phyloP scores from a whole-genome alignment of 352 stramenopile species.

The Phytophthora podocarpi region DNA sequence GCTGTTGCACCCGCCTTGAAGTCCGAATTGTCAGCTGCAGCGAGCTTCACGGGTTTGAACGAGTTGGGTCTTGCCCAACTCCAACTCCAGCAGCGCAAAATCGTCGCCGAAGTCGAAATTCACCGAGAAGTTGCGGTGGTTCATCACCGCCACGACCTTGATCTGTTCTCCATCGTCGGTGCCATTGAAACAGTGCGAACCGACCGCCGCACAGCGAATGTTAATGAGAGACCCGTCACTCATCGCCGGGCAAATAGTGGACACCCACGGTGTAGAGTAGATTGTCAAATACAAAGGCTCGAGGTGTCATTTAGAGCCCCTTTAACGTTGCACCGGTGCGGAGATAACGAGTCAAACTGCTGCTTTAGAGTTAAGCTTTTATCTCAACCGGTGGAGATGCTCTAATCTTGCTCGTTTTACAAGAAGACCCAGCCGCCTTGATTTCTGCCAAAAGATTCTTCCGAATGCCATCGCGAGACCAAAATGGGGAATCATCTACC shows the following conservation, averaged over 20 bases:
- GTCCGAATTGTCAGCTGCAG: conserved; percentile 12
- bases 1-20: not conserved
- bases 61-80: not conserved
- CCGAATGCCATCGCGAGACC: conserved; percentile 54
- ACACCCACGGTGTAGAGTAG: conserved; percentile 15
- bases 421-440: no score
- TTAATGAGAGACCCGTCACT: conserved; percentile 8
- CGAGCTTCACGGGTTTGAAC: conserved; percentile 3
- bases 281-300: no score
- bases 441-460: conserved; percentile 62
- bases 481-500: conserved; percentile 52
- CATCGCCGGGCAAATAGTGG: not conserved
- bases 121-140: conserved; percentile 7
- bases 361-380: no score
- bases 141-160: conserved; percentile 8
- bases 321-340: no score
- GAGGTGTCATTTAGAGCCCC: no score
- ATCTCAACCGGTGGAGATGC: no score
- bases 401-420: conserved; percentile 5
- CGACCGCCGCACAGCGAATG: conserved; percentile 7
- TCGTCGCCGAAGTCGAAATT: conserved; percentile 5
- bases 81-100: conserved; percentile 9
- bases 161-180: conserved; percentile 7
- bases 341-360: no score
- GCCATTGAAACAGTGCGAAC: not conserved